Evolutionary conservation across 441 rosid species (phyloP).

Genomic region (Corymbia citriodora): DNA sequence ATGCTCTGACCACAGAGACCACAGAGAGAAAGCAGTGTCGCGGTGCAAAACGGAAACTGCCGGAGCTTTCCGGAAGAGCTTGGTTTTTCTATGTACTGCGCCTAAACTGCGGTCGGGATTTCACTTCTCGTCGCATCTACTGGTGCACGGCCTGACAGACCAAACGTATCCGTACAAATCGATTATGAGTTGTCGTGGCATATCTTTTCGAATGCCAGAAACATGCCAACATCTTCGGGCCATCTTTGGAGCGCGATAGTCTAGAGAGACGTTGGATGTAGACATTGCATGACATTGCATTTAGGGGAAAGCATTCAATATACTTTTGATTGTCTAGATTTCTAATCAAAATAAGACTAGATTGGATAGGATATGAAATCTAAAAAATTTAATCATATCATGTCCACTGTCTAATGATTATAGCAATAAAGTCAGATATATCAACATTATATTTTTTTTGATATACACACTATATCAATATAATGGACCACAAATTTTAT

Average conservation of each 20-base stretch:
- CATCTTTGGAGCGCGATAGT: not conserved
- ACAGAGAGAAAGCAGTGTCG: not conserved
- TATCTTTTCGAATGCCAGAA: not conserved
- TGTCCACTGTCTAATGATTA: too few species aligned
- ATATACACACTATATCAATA: too few species aligned
- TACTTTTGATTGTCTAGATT: too few species aligned
- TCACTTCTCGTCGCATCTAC: not conserved
- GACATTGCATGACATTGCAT: fast-evolving
- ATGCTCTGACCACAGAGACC: not conserved
- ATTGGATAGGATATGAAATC: too few species aligned
- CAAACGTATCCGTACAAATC: not conserved
- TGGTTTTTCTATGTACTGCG: not conserved
- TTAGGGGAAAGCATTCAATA: not conserved
- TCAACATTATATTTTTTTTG: too few species aligned
- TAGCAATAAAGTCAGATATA: too few species aligned
- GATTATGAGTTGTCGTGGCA: not conserved
- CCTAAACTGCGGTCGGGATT: not conserved
- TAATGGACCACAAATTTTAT: too few species aligned
- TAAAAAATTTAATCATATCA: too few species aligned
- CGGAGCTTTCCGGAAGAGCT: not conserved
- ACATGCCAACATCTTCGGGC: not conserved
- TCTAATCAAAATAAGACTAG: too few species aligned
- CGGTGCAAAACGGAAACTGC: not conserved
- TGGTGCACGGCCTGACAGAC: not conserved
- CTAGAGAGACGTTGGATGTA: not conserved